These are phyloP conservation scores for Pichia sp. DNA, from an alignment of 1,139 yeast genomes.

Conservation along the genomic window DNA sequence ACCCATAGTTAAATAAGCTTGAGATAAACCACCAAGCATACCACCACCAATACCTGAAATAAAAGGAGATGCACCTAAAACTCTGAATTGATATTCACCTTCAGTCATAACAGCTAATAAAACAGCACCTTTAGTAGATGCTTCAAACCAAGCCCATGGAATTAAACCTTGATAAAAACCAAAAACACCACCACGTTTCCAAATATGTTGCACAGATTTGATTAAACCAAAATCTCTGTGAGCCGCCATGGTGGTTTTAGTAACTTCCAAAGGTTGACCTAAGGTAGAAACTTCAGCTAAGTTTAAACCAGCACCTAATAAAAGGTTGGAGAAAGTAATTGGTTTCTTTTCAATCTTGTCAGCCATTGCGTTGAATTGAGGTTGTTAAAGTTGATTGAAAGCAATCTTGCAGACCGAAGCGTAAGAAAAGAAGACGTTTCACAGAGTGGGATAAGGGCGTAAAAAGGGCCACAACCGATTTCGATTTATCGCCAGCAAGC, in stretches of 20 bases:
- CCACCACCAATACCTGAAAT: slow-evolving; percentile 93
- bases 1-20: slow-evolving; percentile 93
- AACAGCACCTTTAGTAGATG: slow-evolving; percentile 99
- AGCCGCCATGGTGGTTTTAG: slow-evolving; percentile 98
- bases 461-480: too few relatives aligned
- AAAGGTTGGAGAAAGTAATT: slow-evolving; percentile 79
- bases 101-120: slow-evolving; percentile 88
- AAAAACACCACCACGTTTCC: slow-evolving; percentile 86
- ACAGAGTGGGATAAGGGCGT: too few relatives aligned
- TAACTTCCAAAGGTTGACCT: slow-evolving; percentile 95
- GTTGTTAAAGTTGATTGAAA: neutral
- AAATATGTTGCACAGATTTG: slow-evolving; percentile 67
- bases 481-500: too few relatives aligned
- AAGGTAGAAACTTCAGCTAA: slow-evolving; percentile 88
- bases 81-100: slow-evolving; percentile 70
- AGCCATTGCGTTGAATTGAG: slow-evolving; percentile 2
- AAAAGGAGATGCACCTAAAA: slow-evolving; percentile 63
- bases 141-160: slow-evolving; percentile 99
- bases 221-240: slow-evolving; percentile 66
- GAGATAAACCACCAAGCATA: slow-evolving; percentile 91
- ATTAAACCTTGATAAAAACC: slow-evolving; percentile 97
- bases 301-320: slow-evolving; percentile 90
- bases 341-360: slow-evolving; percentile 60
- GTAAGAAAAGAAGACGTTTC: too few relatives aligned
- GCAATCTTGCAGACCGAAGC: too few relatives aligned